These are phyloP conservation scores for Senecio squalidus DNA, from an alignment of 140 eudicot species.

Conservation along the genomic window DNA sequence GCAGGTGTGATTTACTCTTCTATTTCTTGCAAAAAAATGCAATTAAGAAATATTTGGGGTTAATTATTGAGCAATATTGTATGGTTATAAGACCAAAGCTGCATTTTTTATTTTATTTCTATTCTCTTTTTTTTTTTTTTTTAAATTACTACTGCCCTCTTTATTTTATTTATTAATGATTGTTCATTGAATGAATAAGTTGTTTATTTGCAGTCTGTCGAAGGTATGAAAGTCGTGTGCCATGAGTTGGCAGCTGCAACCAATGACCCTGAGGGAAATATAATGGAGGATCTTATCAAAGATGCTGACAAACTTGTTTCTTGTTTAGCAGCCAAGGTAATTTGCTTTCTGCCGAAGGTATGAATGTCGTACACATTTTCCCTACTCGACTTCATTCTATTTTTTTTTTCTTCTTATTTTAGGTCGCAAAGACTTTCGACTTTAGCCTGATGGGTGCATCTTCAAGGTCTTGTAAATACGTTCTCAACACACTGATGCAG, in stretches of 20 bases:
- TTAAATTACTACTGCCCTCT: not conserved
- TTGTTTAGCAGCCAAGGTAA: conserved; percentile 81
- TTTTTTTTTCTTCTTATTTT: conserved; percentile 3
- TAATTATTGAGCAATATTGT: no score
- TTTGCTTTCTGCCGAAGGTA: not conserved
- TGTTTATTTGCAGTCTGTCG: conserved; percentile 68
- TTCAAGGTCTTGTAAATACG: conserved; percentile 97
- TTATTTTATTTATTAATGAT: not conserved
- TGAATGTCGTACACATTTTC: no score
- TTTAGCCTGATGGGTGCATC: conserved; percentile 84
- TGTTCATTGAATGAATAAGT: not conserved
- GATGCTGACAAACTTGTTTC: conserved; percentile 97
- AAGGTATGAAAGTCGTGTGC: conserved; percentile 98
- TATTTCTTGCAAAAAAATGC: no score
- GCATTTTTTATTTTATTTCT: no score
- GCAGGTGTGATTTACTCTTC: conserved; percentile 44
- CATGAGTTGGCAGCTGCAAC: conserved; percentile 73
- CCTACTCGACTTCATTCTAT: not conserved
- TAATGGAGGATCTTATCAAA: conserved; percentile 73
- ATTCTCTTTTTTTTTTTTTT: not conserved
- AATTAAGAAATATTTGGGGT: no score
- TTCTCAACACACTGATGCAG: conserved; percentile 96
- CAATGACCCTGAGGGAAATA: conserved; percentile 76
- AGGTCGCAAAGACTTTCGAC: conserved; percentile 96
- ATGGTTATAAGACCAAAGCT: no score